Evolutionary conservation across 2,329 filamentous ascomycete species (phyloP), one percentile per base, ranked within the genome.

Genomic region (Venturiaceae sp.): DNA sequence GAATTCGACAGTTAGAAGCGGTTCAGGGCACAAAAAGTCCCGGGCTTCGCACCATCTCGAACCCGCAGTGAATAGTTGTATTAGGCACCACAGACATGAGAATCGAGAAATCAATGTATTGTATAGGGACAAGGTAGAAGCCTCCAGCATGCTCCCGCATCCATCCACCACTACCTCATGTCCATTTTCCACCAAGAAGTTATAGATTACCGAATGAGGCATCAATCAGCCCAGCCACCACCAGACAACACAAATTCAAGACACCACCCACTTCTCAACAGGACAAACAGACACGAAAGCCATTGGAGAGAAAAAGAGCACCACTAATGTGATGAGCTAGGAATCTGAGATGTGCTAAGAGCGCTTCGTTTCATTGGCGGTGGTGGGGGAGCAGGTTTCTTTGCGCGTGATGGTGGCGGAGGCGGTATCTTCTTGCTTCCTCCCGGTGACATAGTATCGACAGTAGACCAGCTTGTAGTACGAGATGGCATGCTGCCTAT

Each of bases 321-420:
- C 26, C 14, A 4, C 23, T 50, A 50, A 16, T 50, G 44, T n/a
- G 44, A 4, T 36, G 52, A 37, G 13, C 14, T 53, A 36, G 69
- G 67, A 19, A 71, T 63, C 58, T 72, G 67, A 41, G 67, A 67
- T 44, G 67, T 69, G 62, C 75, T 78, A 65, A 78, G 67, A 61
- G 74, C 74, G 69, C 74, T 78, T 63, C 82, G 74, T 75, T 86
- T 86, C 72, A 83, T 79, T 23, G 84, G 84, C 11, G 82, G 82
- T 23, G 83, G 84, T 37, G 82, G 82, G 60, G 84, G 83, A 23
- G 81, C 80, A 13, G 83, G 83, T 70, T 87, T 87, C 76, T 86
- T 87, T 36, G 80, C 73, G 66, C 83, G 74, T 23, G 79, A 80
- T 8, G 82, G 80, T 28, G 82, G 82, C 26, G 84, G 84, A 30